Conservation (phyloP, 192 early-diverging fungal genomes). For the Mortierella antarctica region DNA sequence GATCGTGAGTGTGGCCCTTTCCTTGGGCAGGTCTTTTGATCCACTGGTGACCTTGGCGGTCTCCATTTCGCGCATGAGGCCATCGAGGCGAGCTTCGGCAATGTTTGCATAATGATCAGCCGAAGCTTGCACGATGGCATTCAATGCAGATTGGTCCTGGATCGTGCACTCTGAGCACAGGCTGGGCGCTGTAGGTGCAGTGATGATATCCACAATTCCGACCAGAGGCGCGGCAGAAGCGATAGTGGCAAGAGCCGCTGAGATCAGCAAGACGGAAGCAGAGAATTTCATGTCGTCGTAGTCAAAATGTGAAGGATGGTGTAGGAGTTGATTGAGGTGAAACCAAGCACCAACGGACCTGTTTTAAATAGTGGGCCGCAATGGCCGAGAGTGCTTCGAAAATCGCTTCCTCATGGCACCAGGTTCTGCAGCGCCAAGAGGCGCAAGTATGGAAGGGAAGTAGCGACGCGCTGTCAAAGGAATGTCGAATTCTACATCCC, state of each 20-base stretch:
- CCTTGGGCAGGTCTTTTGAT: constrained; percentile 14
- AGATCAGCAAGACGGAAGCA: constrained; percentile 24
- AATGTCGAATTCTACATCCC: too few species aligned
- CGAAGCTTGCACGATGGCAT: constrained; percentile 13
- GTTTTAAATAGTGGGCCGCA: too few species aligned
- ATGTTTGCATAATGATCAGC: constrained; percentile 8
- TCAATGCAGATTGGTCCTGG: not conserved
- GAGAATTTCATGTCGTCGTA: constrained; percentile 17
- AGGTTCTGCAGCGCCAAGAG: too few species aligned
- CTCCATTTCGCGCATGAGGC: constrained; percentile 7
- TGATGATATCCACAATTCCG: not conserved
- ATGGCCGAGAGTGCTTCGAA: too few species aligned
- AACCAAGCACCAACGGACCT: too few species aligned
- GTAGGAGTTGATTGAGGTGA: too few species aligned
- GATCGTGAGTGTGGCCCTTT: constrained; percentile 6
- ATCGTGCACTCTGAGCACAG: too few species aligned
- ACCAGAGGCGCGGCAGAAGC: constrained; percentile 8
- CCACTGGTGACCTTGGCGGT: constrained; percentile 22
- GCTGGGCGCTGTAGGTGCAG: too few species aligned
- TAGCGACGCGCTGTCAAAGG: too few species aligned
- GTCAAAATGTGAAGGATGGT: too few species aligned
- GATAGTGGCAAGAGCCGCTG: constrained; percentile 19
- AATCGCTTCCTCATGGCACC: too few species aligned
- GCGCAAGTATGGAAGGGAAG: too few species aligned
- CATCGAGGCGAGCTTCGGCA: constrained; percentile 12